Evolutionary conservation across 345 rosid species (phyloP), one percentile per base, ranked within the genome.

Genomic region (Salix suchowensis): DNA sequence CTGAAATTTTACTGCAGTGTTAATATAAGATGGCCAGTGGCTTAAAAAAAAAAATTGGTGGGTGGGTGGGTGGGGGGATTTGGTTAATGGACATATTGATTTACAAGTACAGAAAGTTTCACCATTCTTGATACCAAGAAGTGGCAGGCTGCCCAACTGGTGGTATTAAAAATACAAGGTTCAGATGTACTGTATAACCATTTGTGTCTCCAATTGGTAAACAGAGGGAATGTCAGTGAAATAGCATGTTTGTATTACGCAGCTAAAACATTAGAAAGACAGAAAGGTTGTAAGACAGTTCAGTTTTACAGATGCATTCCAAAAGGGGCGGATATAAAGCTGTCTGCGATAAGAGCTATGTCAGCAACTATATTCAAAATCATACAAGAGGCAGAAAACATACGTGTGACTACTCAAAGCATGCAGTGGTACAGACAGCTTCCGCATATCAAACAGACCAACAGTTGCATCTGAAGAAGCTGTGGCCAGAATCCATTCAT

Each of bases 401-500:
- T 88, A 91, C 98, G 65, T 87, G 64, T 96, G 98, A 73, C 89
- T 85, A 72, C 94, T 89, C 79, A 96, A 80, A 75, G 87, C 85
- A 79, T 92, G 96, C 79, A 96, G 80, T 4, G 97, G 92, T 6
- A 67, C 76, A 46, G 80, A 79, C 79, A 93, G 86, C 87, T 93
- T 93, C 71, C 98, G 86, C 73, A 89, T 79, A 84, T 96, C 99
- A 84, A 90, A 92, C 78, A 93, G 87, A 78, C 88, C 89, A 40
- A 92, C 88, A 2, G 97, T 91, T 5, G 92, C 82, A 80, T 96
- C 99, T 39, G 95, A 92, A 73, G 98, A 93, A 37, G 97, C 98
- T 40, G 98, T 96, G 50, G 99, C 98, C 72, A 96, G 78, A 69
- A 96, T 79, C 94, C 96, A 92, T 71, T 96, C 98, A 72, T 93